Conservation (phyloP, 2,329 filamentous ascomycete genomes). For the Fusarium austroafricanum region DNA sequence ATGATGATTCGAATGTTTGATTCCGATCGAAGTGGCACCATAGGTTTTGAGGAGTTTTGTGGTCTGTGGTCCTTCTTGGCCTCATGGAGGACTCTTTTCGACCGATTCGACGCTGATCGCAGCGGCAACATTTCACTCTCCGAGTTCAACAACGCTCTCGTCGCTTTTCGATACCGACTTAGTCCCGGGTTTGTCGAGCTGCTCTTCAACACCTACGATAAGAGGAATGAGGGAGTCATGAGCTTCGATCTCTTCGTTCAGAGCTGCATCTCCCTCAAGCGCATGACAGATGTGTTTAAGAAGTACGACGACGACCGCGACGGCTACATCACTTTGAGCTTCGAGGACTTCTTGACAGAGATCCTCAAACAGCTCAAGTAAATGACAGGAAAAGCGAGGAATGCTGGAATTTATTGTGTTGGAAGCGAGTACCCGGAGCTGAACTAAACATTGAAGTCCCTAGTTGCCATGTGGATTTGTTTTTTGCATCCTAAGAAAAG, state of each 20-base stretch:
- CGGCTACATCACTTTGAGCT: constrained; percentile 87
- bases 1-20: constrained; percentile 99
- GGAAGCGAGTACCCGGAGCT: not conserved
- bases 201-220: constrained; percentile 91
- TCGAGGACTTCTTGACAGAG: constrained; percentile 82
- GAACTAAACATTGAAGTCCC: not conserved
- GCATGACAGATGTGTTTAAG: constrained; percentile 99
- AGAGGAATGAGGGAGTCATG: constrained; percentile 75
- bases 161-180: constrained; percentile 93
- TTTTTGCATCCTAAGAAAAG: constrained; percentile 1
- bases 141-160: constrained; percentile 90
- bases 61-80: constrained; percentile 96
- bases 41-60: constrained; percentile 96
- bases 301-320: constrained; percentile 98
- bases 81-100: constrained; percentile 93
- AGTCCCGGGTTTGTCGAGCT: constrained; percentile 85
- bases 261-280: constrained; percentile 94
- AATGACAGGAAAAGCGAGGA: constrained; percentile 1
- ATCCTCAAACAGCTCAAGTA: constrained; percentile 71
- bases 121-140: constrained; percentile 86
- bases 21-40: constrained; percentile 85
- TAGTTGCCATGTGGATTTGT: constrained; percentile 8
- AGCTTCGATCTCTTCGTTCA: constrained; percentile 98
- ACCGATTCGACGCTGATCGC: constrained; percentile 90
- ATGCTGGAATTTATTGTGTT: not conserved